phyloP scores from a whole-genome alignment of 352 stramenopile species.

The Phytophthora sp. region DNA sequence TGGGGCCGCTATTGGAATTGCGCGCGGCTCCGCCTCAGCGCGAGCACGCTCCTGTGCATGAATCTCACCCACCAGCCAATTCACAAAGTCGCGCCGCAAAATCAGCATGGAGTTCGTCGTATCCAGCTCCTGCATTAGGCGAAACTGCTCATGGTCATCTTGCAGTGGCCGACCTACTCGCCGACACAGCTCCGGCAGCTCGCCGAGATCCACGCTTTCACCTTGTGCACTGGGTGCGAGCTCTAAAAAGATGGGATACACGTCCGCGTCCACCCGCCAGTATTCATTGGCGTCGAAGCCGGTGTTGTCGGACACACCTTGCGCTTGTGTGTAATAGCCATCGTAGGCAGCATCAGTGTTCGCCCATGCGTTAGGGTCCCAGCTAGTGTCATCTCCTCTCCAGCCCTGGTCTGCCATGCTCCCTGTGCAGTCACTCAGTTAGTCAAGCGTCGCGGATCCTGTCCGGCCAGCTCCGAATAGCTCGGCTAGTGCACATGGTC shows the following conservation, averaged over 20 bases:
- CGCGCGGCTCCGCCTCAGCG: conserved; percentile 5
- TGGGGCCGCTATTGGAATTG: conserved; percentile 28
- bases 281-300: conserved; percentile 42
- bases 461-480: conserved; percentile 10
- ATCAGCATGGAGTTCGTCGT: conserved; percentile 67
- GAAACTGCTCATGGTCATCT: conserved; percentile 50
- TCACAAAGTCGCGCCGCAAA: conserved; percentile 53
- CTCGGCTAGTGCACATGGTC: not conserved
- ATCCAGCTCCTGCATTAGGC: conserved; percentile 62
- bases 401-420: conserved; percentile 18
- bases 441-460: conserved; percentile 16
- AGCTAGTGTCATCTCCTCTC: not conserved
- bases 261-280: conserved; percentile 57
- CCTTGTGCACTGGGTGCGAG: conserved; percentile 41
- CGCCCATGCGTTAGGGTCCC: no score
- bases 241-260: conserved; percentile 38
- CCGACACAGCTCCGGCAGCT: conserved; percentile 57
- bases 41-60: conserved; percentile 27
- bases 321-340: conserved; percentile 1
- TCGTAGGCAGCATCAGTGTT: not conserved
- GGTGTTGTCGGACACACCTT: not conserved
- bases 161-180: conserved; percentile 44
- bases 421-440: conserved; percentile 2
- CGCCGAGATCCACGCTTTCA: conserved; percentile 39
- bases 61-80: conserved; percentile 55